A percentile compares a stretch with the other conserved stretches of the same genome.
These are phyloP conservation scores for Gyromitra esculenta DNA, from an alignment of 2,329 filamentous ascomycete genomes.

Conservation along the genomic window DNA sequence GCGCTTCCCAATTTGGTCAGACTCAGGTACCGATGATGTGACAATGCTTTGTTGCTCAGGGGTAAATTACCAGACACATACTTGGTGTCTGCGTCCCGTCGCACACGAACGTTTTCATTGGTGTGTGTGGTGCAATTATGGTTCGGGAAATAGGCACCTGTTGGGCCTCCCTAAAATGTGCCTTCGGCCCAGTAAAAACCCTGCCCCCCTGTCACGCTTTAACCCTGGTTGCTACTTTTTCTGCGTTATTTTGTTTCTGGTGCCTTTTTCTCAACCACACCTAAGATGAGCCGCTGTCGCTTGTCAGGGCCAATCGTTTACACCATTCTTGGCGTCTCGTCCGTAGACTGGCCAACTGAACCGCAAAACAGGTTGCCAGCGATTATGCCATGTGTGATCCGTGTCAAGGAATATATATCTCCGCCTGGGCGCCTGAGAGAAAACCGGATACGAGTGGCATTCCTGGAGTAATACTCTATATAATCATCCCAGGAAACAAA, in stretches of 20 bases:
- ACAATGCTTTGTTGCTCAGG: slow-evolving; percentile 45
- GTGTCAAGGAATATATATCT: slow-evolving; percentile 9
- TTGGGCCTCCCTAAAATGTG: slow-evolving; percentile 17
- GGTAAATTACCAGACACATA: slow-evolving; percentile 40
- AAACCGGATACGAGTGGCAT: slow-evolving; percentile 11
- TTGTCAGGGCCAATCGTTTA: slow-evolving; percentile 27
- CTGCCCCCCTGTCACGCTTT: slow-evolving; percentile 19
- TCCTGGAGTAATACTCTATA: neutral
- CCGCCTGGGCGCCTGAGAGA: neutral
- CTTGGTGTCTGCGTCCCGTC: slow-evolving; percentile 21
- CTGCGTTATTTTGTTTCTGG: slow-evolving; percentile 32
- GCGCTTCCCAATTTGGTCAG: slow-evolving; percentile 50
- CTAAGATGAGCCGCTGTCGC: slow-evolving; percentile 28
- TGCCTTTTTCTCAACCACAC: slow-evolving; percentile 38
- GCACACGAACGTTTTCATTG: slow-evolving; percentile 33
- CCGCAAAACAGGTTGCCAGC: slow-evolving; percentile 4
- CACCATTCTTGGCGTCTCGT: neutral
- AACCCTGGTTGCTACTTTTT: slow-evolving; percentile 29
- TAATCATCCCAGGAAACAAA: neutral
- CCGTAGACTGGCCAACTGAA: neutral
- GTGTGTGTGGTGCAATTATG: slow-evolving; percentile 42
- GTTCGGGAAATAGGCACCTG: slow-evolving; percentile 40
- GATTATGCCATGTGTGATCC: slow-evolving; percentile 21
- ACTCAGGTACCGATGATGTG: slow-evolving; percentile 49
- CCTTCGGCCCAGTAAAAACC: slow-evolving; percentile 10